Conservation (phyloP, 805 yeast genomes). For the Saccharomycopsis sp. region DNA sequence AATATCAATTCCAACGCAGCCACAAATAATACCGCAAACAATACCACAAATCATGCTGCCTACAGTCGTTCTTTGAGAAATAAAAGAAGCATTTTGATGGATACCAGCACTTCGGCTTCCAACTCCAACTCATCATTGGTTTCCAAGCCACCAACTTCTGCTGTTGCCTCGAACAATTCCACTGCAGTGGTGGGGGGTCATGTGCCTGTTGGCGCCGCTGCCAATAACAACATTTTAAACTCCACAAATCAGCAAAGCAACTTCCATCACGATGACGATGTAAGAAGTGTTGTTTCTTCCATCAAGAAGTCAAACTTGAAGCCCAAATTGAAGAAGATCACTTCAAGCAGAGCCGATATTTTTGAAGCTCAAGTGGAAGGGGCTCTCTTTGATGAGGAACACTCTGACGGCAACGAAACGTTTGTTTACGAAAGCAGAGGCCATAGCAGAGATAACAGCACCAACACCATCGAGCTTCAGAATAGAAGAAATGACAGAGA, state of each 20-base stretch:
- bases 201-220: not conserved
- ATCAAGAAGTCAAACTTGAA: constrained; percentile 12
- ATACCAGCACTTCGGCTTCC: constrained; percentile 3
- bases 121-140: constrained; percentile 1
- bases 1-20: too few relatives aligned
- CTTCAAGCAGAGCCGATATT: constrained; percentile 75
- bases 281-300: constrained; percentile 14
- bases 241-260: constrained; percentile 3
- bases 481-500: not conserved
- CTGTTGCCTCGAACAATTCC: not conserved
- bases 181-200: not conserved
- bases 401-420: constrained; percentile 87
- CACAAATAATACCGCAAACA: too few relatives aligned
- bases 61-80: constrained; percentile 19
- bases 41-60: constrained; percentile 11
- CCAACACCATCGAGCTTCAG: constrained; percentile 17
- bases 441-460: constrained; percentile 14
- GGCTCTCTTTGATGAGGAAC: constrained; percentile 84
- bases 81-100: constrained; percentile 18
- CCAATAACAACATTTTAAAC: not conserved
- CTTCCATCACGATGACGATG: constrained; percentile 14
- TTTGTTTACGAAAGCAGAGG: constrained; percentile 74
- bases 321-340: constrained; percentile 32
- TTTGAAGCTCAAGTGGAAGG: constrained; percentile 93
- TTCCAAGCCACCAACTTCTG: not conserved